phyloP scores from a whole-genome alignment of 2,329 filamentous ascomycete species.

The Leptographium galeiforme region DNA sequence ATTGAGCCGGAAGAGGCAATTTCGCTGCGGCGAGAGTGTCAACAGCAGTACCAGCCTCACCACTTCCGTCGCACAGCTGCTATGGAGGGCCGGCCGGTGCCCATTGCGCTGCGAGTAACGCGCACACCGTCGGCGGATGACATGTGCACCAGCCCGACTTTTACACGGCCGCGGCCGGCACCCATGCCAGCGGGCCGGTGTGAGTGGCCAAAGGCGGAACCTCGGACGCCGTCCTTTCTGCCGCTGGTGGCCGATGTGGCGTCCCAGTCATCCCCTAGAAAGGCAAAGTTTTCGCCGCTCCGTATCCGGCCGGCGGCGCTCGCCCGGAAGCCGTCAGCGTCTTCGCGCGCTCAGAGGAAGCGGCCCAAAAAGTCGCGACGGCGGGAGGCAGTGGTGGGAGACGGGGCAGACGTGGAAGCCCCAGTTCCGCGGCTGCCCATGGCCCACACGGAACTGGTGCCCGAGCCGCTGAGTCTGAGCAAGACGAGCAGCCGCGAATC shows the following conservation, averaged over 20 bases:
- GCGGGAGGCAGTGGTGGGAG: not conserved
- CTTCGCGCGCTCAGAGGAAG: slow-evolving; percentile 24
- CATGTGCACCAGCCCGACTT: slow-evolving; percentile 1
- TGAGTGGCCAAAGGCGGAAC: no score
- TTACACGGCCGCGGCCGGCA: slow-evolving; percentile 8
- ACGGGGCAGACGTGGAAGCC: not conserved
- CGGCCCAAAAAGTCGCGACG: slow-evolving; percentile 24
- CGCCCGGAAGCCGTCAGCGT: slow-evolving; percentile 16
- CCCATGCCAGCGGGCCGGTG: not conserved
- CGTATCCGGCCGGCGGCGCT: slow-evolving; percentile 11
- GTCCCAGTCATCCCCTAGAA: not conserved
- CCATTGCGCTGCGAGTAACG: no score
- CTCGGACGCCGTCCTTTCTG: not conserved
- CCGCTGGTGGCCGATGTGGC: not conserved
- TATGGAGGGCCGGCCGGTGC: not conserved
- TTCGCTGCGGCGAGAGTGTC: not conserved
- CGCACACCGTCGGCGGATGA: not conserved
- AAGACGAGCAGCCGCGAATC: not conserved
- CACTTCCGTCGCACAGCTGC: not conserved
- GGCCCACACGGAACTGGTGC: not conserved
- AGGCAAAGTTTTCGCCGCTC: slow-evolving; percentile 3
- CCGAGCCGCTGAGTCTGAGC: not conserved
- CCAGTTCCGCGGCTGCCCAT: not conserved
- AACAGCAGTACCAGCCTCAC: slow-evolving; percentile 1
- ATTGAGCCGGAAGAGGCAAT: slow-evolving; percentile 11